These are phyloP conservation scores for Fusarium irregulare DNA, from an alignment of 2,329 filamentous ascomycete species.

Conservation along the genomic window DNA sequence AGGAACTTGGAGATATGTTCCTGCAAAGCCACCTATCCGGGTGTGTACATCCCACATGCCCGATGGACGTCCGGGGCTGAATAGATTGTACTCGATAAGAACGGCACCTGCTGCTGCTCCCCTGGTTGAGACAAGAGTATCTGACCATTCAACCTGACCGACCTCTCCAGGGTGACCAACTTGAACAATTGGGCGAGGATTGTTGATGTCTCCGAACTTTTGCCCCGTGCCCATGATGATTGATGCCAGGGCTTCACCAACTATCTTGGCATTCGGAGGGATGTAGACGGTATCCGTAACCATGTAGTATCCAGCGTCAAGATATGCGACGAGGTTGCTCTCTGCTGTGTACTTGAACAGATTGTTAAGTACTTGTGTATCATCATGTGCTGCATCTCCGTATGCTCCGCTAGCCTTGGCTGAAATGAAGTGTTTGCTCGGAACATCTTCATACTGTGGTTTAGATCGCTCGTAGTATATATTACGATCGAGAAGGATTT, in stretches of 20 bases:
- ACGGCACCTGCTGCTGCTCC: slow-evolving; percentile 75
- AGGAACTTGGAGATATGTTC: slow-evolving; percentile 74
- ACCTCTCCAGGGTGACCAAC: slow-evolving; percentile 72
- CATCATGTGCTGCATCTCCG: slow-evolving; percentile 80
- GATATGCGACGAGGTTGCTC: slow-evolving; percentile 66
- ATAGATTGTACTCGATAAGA: slow-evolving; percentile 79
- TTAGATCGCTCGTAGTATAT: slow-evolving; percentile 77
- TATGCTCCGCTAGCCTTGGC: slow-evolving; percentile 63
- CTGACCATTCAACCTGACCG: slow-evolving; percentile 76
- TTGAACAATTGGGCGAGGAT: slow-evolving; percentile 73
- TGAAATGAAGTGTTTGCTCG: slow-evolving; percentile 71
- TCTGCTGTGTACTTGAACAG: slow-evolving; percentile 67
- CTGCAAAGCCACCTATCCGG: slow-evolving; percentile 77
- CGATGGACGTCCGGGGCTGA: slow-evolving; percentile 55
- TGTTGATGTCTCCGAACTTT: slow-evolving; percentile 66
- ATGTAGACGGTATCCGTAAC: slow-evolving; percentile 66
- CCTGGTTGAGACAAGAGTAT: slow-evolving; percentile 76
- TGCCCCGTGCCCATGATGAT: slow-evolving; percentile 66
- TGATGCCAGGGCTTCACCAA: slow-evolving; percentile 68
- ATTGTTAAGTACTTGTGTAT: slow-evolving; percentile 70
- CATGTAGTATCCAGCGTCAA: slow-evolving; percentile 71
- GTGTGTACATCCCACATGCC: slow-evolving; percentile 83
- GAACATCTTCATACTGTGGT: slow-evolving; percentile 75
- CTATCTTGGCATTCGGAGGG: slow-evolving; percentile 63
- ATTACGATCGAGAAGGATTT: slow-evolving; percentile 62